These are phyloP conservation scores for Entelexis paramagnoliae DNA, from an alignment of 1,139 yeast species.

Conservation along the genomic window DNA sequence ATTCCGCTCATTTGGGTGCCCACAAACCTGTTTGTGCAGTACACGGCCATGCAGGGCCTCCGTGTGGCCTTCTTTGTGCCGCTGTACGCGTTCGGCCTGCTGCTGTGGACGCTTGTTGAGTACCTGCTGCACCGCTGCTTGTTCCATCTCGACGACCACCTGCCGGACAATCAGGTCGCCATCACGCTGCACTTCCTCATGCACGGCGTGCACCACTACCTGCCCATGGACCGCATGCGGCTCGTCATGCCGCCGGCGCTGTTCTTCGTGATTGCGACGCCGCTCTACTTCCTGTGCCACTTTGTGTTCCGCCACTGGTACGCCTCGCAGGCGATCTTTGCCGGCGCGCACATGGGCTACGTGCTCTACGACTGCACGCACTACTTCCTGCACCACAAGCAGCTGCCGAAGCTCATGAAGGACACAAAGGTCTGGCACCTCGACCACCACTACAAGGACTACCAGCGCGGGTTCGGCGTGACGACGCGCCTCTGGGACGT, in stretches of 20 bases:
- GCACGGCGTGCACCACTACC: conserved; percentile 93
- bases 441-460: conserved; percentile 95
- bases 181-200: conserved; percentile 76
- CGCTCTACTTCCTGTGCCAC: conserved; percentile 53
- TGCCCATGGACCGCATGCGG: conserved; percentile 92
- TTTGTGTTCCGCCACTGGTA: conserved; percentile 45
- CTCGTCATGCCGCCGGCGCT: conserved; percentile 94
- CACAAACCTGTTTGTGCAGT: conserved; percentile 47
- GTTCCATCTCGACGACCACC: conserved; percentile 77
- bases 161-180: conserved; percentile 70
- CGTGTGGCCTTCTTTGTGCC: conserved; percentile 24
- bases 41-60: conserved; percentile 31
- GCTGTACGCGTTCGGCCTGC: conserved; percentile 54
- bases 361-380: conserved; percentile 85
- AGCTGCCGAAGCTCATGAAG: conserved; percentile 65
- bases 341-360: conserved; percentile 94
- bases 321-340: conserved; percentile 61
- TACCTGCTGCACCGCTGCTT: conserved; percentile 79
- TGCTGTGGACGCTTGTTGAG: conserved; percentile 87
- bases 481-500: conserved; percentile 89
- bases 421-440: conserved; percentile 78
- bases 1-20: conserved; percentile 89
- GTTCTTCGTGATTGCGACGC: conserved; percentile 47
- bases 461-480: conserved; percentile 93
- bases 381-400: conserved; percentile 77